Percentiles rank a stretch among this genome's conserved stretches.
phyloP scores from a whole-genome alignment of 164 flowering plant genomes.

The Berberis thunbergii region DNA sequence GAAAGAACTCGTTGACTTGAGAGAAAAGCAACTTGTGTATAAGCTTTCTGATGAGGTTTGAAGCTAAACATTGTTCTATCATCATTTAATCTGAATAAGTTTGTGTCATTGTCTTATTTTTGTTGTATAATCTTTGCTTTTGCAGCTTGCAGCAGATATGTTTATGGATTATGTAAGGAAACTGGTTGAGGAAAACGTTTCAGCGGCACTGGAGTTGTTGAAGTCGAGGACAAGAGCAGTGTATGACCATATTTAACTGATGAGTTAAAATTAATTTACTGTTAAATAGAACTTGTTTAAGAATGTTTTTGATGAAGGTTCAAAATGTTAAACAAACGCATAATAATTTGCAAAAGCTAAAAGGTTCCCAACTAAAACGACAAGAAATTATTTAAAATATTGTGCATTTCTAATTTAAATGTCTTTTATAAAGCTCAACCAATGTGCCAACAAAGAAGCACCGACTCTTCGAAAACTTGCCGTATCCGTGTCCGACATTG shows the following conservation, averaged over 20 bases:
- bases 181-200: conserved; percentile 68
- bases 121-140: not conserved
- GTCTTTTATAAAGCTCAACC: no score
- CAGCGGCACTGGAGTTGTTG: conserved; percentile 44
- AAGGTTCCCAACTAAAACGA: no score
- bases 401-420: no score
- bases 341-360: no score
- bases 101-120: not conserved
- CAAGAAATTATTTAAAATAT: no score
- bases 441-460: no score
- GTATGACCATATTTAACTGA: conserved; percentile 27
- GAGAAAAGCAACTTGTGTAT: conserved; percentile 61
- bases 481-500: no score
- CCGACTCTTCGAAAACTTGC: no score
- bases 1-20: conserved; percentile 48
- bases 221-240: conserved; percentile 64
- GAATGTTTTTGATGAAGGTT: no score
- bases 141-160: conserved; percentile 89
- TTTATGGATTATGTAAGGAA: conserved; percentile 67
- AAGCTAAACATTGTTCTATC: not conserved
- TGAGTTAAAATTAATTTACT: no score
- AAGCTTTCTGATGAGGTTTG: conserved; percentile 90
- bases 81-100: not conserved
- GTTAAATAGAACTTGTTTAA: no score
- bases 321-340: no score